Evolutionary conservation across 306 rosid genomes (phyloP).

Genomic region (Vigna radiata): DNA sequence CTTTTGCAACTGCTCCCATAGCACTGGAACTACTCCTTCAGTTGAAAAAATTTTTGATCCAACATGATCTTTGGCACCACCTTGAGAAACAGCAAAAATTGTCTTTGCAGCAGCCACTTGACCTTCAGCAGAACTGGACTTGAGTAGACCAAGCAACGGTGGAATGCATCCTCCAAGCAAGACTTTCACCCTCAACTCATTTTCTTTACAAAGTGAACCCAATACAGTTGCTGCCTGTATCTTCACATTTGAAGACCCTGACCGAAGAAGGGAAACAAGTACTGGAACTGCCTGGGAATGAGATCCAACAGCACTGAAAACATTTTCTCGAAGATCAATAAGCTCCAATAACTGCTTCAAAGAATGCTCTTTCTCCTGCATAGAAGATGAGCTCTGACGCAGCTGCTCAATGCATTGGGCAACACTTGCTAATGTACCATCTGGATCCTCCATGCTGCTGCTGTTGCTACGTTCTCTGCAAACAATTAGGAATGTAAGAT

Average conservation of each 20-base stretch:
- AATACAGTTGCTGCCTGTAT: slow-evolving; percentile 96
- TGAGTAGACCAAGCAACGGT: slow-evolving; percentile 90
- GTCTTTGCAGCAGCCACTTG: slow-evolving; percentile 98
- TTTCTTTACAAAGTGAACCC: slow-evolving; percentile 95
- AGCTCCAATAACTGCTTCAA: slow-evolving; percentile 85
- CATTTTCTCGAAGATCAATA: slow-evolving; percentile 90
- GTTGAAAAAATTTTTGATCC: slow-evolving; percentile 98
- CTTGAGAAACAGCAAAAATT: slow-evolving; percentile 93
- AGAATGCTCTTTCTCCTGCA: slow-evolving; percentile 84
- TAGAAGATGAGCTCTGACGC: slow-evolving; percentile 80
- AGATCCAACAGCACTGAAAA: slow-evolving; percentile 98
- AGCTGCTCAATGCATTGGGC: slow-evolving; percentile 99
- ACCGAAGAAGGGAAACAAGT: slow-evolving; percentile 98
- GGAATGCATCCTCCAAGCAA: slow-evolving; percentile 99
- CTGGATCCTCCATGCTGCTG: slow-evolving; percentile 96
- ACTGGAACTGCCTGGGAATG: slow-evolving; percentile 99
- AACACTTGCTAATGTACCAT: slow-evolving; percentile 97
- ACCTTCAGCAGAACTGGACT: slow-evolving; percentile 90
- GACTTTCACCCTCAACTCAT: slow-evolving; percentile 96
- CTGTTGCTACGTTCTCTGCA: slow-evolving; percentile 86
- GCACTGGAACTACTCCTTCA: slow-evolving; percentile 98
- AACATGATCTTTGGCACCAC: slow-evolving; percentile 90
- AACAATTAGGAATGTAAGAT: slow-evolving; percentile 43
- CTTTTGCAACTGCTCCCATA: slow-evolving; percentile 86
- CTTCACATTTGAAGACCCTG: slow-evolving; percentile 92